phyloP scores from a whole-genome alignment of 1,284 basidiomycete genomes.

The Microbotryomycetes sp. region DNA sequence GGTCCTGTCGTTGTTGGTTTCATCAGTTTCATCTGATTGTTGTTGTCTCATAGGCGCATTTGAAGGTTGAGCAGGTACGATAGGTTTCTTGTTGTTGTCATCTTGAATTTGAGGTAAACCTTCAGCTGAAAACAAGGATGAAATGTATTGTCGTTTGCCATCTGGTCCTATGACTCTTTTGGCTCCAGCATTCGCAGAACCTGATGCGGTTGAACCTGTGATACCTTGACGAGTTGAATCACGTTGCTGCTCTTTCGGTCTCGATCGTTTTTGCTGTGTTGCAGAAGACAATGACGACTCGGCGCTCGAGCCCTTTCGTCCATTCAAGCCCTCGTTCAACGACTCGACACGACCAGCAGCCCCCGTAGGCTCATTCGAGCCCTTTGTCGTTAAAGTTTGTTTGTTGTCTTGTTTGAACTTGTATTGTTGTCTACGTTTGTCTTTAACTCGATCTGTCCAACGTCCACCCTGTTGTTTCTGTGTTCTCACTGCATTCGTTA shows the following conservation, averaged over 20 bases:
- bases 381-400: constrained; percentile 1
- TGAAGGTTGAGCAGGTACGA: constrained; percentile 49
- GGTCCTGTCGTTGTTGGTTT: constrained; percentile 11
- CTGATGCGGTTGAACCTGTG: background rate
- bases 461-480: constrained; percentile 22
- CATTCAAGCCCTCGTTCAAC: background rate
- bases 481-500: background rate
- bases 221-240: background rate
- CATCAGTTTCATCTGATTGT: constrained; percentile 43
- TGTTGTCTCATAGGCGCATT: constrained; percentile 37
- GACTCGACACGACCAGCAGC: background rate
- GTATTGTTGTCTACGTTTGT: constrained; percentile 17
- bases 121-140: constrained; percentile 74
- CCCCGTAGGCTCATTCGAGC: background rate
- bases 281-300: background rate
- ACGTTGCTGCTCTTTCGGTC: background rate
- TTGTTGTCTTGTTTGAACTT: constrained; percentile 1
- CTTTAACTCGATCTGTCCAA: constrained; percentile 35
- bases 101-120: constrained; percentile 22
- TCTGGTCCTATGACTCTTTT: constrained; percentile 14
- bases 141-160: constrained; percentile 63
- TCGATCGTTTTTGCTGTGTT: background rate
- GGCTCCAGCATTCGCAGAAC: background rate
- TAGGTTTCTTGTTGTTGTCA: constrained; percentile 1
- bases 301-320: background rate